Percentiles rank a stretch among this genome's conserved stretches.
Evolutionary conservation across 257 asterid species (phyloP).

Genomic region (Verbena officinalis): DNA sequence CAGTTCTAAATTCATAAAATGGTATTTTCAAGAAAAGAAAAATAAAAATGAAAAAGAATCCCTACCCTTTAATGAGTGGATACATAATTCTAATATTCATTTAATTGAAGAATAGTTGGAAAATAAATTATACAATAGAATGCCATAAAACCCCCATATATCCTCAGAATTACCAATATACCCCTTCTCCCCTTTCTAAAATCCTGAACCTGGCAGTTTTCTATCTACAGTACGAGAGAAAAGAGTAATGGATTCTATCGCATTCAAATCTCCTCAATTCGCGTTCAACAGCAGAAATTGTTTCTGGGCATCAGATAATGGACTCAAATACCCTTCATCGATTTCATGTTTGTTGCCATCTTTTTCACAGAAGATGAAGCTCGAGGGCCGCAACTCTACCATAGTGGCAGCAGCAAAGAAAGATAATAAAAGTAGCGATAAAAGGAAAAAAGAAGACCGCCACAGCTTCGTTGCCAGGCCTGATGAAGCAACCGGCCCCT

Average conservation of each 20-base stretch:
- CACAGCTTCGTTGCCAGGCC: constrained; percentile 70
- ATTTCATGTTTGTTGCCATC: constrained; percentile 32
- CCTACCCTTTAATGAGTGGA: no score
- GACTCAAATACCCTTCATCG: constrained; percentile 32
- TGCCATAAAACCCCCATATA: constrained; percentile 8
- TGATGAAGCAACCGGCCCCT: constrained; percentile 89
- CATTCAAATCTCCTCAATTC: constrained; percentile 36
- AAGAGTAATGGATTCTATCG: constrained; percentile 28
- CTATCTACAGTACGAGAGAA: constrained; percentile 23
- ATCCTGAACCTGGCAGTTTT: constrained; percentile 15
- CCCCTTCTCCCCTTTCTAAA: constrained; percentile 24
- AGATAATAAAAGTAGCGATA: constrained; percentile 32
- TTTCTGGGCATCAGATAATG: constrained; percentile 32
- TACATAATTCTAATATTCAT: no score
- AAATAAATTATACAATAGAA: background rate
- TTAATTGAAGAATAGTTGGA: background rate
- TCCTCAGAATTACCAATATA: constrained; percentile 3
- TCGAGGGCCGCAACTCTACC: constrained; percentile 31
- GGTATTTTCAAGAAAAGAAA: no score
- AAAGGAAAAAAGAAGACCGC: constrained; percentile 47
- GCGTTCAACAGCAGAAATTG: constrained; percentile 10
- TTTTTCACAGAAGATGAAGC: constrained; percentile 40
- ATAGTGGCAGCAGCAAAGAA: constrained; percentile 55
- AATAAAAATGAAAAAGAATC: no score
- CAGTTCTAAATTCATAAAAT: no score